phyloP scores from a whole-genome alignment of 257 asterid genomes.

The Lavandula angustifolia region DNA sequence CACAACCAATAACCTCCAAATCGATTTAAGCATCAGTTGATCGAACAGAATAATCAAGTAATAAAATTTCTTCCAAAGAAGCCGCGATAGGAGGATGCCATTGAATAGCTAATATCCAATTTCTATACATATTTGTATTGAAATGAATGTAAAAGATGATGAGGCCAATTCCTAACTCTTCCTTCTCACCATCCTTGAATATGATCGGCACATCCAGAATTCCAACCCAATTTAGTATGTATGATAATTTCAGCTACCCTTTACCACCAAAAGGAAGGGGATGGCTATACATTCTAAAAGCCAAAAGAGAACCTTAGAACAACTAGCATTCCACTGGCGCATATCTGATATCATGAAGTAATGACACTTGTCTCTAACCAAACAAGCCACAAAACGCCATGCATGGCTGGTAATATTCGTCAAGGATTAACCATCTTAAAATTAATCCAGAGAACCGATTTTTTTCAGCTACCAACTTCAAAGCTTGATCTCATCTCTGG shows the following conservation, averaged over 20 bases:
- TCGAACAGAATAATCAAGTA: conserved; percentile 27
- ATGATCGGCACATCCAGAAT: conserved; percentile 21
- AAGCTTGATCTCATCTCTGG: no score
- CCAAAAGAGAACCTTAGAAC: conserved; percentile 32
- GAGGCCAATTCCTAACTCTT: conserved; percentile 20
- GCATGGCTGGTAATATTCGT: conserved; percentile 28
- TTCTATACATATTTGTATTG: conserved; percentile 23
- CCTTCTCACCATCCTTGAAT: conserved; percentile 20
- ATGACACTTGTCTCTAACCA: conserved; percentile 28
- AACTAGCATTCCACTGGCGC: conserved; percentile 29
- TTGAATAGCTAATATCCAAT: conserved; percentile 26
- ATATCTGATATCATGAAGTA: conserved; percentile 30
- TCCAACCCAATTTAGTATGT: conserved; percentile 25
- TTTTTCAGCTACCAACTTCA: no score
- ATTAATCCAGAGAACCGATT: conserved; percentile 36
- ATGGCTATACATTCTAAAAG: conserved; percentile 33
- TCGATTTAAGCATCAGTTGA: conserved; percentile 38
- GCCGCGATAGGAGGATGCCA: conserved; percentile 2
- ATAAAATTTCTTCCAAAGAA: conserved; percentile 25
- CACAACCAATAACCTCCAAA: conserved; percentile 29
- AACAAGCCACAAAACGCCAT: conserved; percentile 29
- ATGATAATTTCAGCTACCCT: conserved; percentile 24
- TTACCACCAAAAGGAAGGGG: conserved; percentile 32
- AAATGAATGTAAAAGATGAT: conserved; percentile 19
- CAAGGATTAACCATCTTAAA: conserved; percentile 32